Evolutionary conservation across 1,139 yeast species (phyloP), one percentile per base, ranked within the genome.

Genomic region (Spathaspora jeffriesii): DNA sequence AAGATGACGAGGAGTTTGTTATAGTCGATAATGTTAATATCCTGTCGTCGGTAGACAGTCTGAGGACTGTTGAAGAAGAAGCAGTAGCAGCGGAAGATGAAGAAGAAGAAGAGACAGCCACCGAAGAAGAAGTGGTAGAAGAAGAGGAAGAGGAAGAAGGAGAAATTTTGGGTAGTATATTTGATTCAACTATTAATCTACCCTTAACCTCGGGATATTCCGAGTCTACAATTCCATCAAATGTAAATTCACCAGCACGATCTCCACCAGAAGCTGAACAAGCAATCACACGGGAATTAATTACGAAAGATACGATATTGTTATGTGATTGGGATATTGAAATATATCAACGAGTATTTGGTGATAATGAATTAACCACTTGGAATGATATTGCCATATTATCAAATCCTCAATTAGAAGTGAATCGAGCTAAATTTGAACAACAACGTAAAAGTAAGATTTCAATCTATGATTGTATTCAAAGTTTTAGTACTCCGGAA

Each of bases 401-500:
- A 11, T 73, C 76, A 1, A 84, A 84, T 55, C 75, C 72, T 2
- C 84, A 79, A 51, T 70, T 82, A 45, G 82, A 79, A 48, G 74
- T 66, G 39, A 72, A 68, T 47, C 79, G 69, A 59, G 69, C 65
- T 42, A 59, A 60, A 47, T 63, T 75, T 45, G 71, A 67, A 22
- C 67, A 65, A 43, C 68, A 66, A 44, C 71, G 74, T 48, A 76
- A 74, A 46, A 70, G 80, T n/a, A 73, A 73, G 13, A 78, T 89
- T 14, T 78, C 87, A 0, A 71, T 93, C 31, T 79, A 81, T 53
- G 95, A 88, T 55, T 93, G 98, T 60, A 67, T 93, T 43, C 79
- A 78, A 36, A 64, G 83, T 50, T 93, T 93, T 61, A 83, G 96
- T 21, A 81, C 82, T 45, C 86, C 96, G 0, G 99, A 93, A 63